These are phyloP conservation scores for Pythium biforme DNA, from an alignment of 352 stramenopile species.

Conservation along the genomic window DNA sequence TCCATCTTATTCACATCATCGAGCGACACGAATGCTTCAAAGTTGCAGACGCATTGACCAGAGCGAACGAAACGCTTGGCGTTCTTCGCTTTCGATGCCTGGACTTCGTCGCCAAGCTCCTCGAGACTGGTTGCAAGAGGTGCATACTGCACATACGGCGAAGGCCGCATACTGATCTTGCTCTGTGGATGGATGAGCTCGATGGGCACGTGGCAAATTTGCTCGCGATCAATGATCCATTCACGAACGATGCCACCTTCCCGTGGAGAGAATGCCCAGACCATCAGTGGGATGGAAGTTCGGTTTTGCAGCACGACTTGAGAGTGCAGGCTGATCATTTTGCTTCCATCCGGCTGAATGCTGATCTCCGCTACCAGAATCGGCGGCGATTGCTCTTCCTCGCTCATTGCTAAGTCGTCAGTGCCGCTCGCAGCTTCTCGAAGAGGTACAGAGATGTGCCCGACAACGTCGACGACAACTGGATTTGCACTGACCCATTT, in stretches of 20 bases:
- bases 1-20: conserved; percentile 48
- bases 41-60: conserved; percentile 78
- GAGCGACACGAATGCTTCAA: conserved; percentile 71
- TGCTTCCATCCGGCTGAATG: conserved; percentile 86
- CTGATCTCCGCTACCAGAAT: conserved; percentile 85
- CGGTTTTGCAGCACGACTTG: conserved; percentile 86
- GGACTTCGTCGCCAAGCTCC: conserved; percentile 73
- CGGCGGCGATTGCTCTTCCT: conserved; percentile 64
- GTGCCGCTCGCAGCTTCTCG: conserved; percentile 38
- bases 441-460: conserved; percentile 79
- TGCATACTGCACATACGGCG: conserved; percentile 82
- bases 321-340: conserved; percentile 86
- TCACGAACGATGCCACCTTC: conserved; percentile 57
- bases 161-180: conserved; percentile 86
- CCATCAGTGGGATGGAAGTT: conserved; percentile 84
- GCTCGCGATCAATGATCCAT: conserved; percentile 86
- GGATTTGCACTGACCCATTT: conserved; percentile 87
- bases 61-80: conserved; percentile 81
- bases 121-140: conserved; percentile 78
- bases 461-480: conserved; percentile 86
- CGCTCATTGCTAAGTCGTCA: conserved; percentile 35
- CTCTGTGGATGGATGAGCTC: conserved; percentile 84
- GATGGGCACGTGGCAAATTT: conserved; percentile 79
- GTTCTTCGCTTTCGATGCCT: conserved; percentile 66
- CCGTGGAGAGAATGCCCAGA: conserved; percentile 86